phyloP scores from a whole-genome alignment of 169 alveolate genomes.

The Cryptosporidium viatorum region DNA sequence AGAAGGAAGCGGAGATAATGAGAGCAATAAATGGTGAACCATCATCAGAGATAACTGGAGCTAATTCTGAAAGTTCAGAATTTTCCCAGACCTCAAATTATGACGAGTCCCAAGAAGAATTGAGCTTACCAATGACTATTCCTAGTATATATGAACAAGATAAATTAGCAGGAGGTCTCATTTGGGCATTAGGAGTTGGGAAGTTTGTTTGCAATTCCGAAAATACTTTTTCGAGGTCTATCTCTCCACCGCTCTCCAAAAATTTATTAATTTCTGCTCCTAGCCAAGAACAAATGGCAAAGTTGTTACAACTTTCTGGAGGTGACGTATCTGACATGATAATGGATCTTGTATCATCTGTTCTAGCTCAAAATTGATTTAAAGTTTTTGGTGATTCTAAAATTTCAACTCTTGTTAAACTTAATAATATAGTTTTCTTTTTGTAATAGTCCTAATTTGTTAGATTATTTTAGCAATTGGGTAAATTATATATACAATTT shows the following conservation, averaged over 20 bases:
- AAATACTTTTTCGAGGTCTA: neutral
- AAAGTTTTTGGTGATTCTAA: neutral
- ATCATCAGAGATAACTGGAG: neutral
- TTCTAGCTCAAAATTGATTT: neutral
- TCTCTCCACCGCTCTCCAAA: neutral
- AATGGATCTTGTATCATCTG: conserved; percentile 5
- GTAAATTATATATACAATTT: neutral
- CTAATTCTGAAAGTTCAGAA: neutral
- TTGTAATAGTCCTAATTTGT: conserved; percentile 3
- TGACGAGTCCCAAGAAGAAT: conserved; percentile 9
- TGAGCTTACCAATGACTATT: neutral
- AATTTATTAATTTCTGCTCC: conserved; percentile 12
- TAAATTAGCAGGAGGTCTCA: conserved; percentile 38
- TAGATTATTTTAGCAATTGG: conserved; percentile 5
- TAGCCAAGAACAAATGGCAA: conserved; percentile 15
- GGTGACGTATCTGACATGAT: neutral
- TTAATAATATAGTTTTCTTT: neutral
- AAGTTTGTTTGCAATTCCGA: conserved; percentile 10
- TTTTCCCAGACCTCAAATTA: neutral
- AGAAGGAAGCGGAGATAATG: neutral
- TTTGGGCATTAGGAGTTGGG: conserved; percentile 29
- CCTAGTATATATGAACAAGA: conserved; percentile 1
- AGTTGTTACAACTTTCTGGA: conserved; percentile 18
- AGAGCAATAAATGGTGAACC: neutral
- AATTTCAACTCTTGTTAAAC: neutral